Evolutionary conservation across 1,139 yeast genomes (phyloP).

Genomic region (Geotrichum citri-aurantii): DNA sequence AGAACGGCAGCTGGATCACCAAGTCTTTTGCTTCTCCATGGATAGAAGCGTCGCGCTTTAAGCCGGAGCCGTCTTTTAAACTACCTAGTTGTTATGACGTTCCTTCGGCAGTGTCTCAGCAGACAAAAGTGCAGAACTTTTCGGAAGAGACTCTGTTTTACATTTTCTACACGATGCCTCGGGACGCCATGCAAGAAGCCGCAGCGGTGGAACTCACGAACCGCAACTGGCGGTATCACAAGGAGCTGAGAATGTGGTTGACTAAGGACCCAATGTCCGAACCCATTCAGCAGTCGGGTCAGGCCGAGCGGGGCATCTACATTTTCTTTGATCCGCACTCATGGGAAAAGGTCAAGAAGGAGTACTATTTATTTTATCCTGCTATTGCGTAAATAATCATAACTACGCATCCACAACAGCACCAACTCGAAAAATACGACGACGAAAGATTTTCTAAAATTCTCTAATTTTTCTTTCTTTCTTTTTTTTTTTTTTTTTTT

Average conservation of each 20-base stretch:
- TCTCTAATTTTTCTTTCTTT: too few species aligned
- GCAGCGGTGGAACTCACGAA: slow-evolving; percentile 83
- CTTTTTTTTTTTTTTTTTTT: too few species aligned
- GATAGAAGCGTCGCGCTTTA: slow-evolving; percentile 85
- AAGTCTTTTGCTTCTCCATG: slow-evolving; percentile 86
- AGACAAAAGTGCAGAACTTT: slow-evolving; percentile 66
- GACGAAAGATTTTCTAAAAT: neutral
- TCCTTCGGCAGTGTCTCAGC: slow-evolving; percentile 51
- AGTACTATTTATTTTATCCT: slow-evolving; percentile 40
- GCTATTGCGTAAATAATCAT: slow-evolving; percentile 35
- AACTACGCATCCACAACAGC: neutral
- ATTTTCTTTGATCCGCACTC: slow-evolving; percentile 92
- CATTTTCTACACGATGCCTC: slow-evolving; percentile 89
- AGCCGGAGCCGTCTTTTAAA: slow-evolving; percentile 77
- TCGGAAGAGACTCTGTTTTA: slow-evolving; percentile 92
- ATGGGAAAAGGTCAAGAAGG: slow-evolving; percentile 84
- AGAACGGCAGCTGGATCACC: slow-evolving; percentile 46
- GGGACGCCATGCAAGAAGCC: slow-evolving; percentile 87
- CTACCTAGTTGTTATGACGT: slow-evolving; percentile 56
- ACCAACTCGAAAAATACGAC: neutral
- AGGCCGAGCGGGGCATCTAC: slow-evolving; percentile 92
- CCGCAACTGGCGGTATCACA: slow-evolving; percentile 96
- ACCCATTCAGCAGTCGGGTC: slow-evolving; percentile 77
- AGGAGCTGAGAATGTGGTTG: slow-evolving; percentile 91
- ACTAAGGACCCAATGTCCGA: slow-evolving; percentile 90